These are phyloP conservation scores for Fraxinus quadrangulata DNA, from an alignment of 257 asterid genomes.

Conservation along the genomic window DNA sequence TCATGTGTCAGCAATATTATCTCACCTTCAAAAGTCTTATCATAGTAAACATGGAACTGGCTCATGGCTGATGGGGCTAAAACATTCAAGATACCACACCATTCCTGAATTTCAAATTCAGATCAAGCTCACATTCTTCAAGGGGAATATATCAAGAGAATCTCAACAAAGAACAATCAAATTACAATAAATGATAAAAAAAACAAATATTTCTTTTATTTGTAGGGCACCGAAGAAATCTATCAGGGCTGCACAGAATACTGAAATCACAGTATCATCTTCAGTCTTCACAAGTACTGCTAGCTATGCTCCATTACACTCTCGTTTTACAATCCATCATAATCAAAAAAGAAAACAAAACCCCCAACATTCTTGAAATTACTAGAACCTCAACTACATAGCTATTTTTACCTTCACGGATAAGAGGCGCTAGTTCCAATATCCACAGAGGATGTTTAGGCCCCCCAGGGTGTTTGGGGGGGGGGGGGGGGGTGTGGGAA, in stretches of 20 bases:
- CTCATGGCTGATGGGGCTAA: background rate
- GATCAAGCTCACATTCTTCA: background rate
- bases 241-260: background rate
- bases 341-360: background rate
- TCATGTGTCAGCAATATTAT: background rate
- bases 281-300: background rate
- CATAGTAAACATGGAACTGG: background rate
- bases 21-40: background rate
- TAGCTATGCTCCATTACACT: background rate
- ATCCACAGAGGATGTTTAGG: too few species aligned
- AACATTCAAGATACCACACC: conserved; percentile 1
- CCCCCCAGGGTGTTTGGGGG: too few species aligned
- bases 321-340: background rate
- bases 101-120: background rate
- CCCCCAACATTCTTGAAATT: background rate
- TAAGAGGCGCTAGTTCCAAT: background rate
- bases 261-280: background rate
- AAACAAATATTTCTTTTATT: background rate
- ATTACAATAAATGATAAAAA: background rate
- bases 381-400: background rate
- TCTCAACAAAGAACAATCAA: background rate
- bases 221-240: background rate
- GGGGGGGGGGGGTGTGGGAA: background rate
- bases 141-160: background rate
- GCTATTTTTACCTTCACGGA: background rate